These are phyloP conservation scores for Kwoniella heveanensis DNA, from an alignment of 768 basidiomycete species.

Conservation along the genomic window DNA sequence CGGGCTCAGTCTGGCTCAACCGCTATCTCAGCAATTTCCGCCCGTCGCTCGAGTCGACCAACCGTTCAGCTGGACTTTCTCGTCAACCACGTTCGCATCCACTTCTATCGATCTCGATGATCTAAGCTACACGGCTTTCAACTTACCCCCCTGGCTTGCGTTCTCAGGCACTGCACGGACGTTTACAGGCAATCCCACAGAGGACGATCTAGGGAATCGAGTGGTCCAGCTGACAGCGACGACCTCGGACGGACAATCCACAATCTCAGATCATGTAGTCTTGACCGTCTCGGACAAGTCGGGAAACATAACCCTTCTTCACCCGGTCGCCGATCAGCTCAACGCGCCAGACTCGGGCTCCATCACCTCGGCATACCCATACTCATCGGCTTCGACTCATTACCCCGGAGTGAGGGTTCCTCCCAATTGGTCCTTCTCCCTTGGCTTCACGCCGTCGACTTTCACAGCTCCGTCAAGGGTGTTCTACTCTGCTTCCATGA, in stretches of 20 bases:
- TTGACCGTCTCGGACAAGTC: conserved; percentile 53
- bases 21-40: conserved; percentile 73
- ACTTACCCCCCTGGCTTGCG: conserved; percentile 72
- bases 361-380: conserved; percentile 72
- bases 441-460: conserved; percentile 74
- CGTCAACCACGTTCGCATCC: conserved; percentile 65
- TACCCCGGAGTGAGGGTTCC: conserved; percentile 68
- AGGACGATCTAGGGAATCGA: conserved; percentile 65
- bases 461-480: conserved; percentile 60
- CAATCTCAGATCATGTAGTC: conserved; percentile 59
- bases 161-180: conserved; percentile 67
- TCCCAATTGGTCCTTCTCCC: conserved; percentile 81
- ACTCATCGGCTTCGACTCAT: conserved; percentile 61
- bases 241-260: conserved; percentile 60
- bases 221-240: conserved; percentile 62
- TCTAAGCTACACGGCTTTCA: conserved; percentile 63
- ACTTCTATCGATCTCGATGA: conserved; percentile 50
- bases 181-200: conserved; percentile 68
- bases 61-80: conserved; percentile 71
- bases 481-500: conserved; percentile 67
- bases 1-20: conserved; percentile 51
- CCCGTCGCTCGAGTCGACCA: conserved; percentile 68
- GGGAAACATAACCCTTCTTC: conserved; percentile 61
- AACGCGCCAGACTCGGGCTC: conserved; percentile 61
- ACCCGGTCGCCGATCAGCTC: conserved; percentile 70